Evolutionary conservation across 495 filamentous ascomycete species (phyloP).

Genomic region (Penicillium samsonianum): DNA sequence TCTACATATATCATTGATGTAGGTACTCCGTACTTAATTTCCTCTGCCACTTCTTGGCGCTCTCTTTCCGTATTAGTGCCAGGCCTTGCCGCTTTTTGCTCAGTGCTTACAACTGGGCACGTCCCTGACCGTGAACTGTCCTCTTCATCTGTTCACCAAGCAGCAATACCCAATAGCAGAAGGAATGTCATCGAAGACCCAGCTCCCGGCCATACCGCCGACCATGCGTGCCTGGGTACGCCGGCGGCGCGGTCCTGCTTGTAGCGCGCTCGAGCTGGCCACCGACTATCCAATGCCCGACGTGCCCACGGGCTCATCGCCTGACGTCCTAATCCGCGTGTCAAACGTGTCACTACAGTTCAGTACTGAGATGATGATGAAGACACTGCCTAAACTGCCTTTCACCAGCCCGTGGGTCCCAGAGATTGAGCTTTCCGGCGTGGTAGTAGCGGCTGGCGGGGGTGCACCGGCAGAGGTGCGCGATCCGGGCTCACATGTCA

Average conservation of each 20-base stretch:
- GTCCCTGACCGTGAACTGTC: not conserved
- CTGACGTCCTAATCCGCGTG: constrained; percentile 23
- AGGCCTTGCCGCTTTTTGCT: too few species aligned
- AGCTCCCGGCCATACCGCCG: not conserved
- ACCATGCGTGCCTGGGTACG: not conserved
- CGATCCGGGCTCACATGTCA: constrained; percentile 16
- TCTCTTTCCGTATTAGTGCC: constrained; percentile 18
- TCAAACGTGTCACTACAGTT: constrained; percentile 24
- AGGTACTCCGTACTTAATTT: constrained; percentile 15
- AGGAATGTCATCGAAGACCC: not conserved
- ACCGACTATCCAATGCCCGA: not conserved
- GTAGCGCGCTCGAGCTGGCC: not conserved
- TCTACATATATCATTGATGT: too few species aligned
- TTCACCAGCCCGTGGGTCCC: constrained; percentile 20
- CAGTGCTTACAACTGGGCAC: too few species aligned
- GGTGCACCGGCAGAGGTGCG: constrained; percentile 17
- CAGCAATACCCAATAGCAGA: not conserved
- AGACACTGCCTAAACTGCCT: constrained; percentile 13
- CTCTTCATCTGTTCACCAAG: not conserved
- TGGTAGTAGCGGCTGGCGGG: constrained; percentile 19
- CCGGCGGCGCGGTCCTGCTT: not conserved
- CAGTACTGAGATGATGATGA: constrained; percentile 16
- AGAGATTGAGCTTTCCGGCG: constrained; percentile 24
- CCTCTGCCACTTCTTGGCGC: constrained; percentile 17
- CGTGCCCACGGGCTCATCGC: not conserved